phyloP scores from a whole-genome alignment of 202 grass and related monocot genomes.

The Bolboschoenoplectus hybrid region DNA sequence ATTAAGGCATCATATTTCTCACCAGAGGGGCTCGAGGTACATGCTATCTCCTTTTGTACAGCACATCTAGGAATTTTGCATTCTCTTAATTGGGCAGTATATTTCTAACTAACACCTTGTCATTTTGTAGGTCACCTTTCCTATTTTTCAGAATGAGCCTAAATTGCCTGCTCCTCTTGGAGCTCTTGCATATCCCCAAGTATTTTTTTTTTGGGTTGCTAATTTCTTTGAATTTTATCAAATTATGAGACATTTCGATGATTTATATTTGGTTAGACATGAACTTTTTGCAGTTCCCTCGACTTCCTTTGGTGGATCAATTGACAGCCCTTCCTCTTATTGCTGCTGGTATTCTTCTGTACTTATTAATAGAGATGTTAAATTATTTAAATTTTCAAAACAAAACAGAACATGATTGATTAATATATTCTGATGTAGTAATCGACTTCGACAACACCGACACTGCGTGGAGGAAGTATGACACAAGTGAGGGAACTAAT shows the following conservation, averaged over 20 bases:
- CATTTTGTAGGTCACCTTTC: conserved; percentile 61
- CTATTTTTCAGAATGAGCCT: conserved; percentile 69
- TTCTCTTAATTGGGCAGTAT: not conserved
- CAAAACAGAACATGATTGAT: conserved; percentile 35
- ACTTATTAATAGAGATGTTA: conserved; percentile 24
- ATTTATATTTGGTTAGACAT: conserved; percentile 34
- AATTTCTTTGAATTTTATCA: conserved; percentile 18
- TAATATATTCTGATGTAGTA: conserved; percentile 57
- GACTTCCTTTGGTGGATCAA: conserved; percentile 77
- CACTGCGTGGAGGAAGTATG: conserved; percentile 87
- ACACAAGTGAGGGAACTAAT: conserved; percentile 64
- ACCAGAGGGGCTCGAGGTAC: conserved; percentile 58
- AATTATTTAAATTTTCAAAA: conserved; percentile 28
- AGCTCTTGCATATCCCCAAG: conserved; percentile 71
- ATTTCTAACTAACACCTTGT: conserved; percentile 25
- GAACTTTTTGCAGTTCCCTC: conserved; percentile 57
- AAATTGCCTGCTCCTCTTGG: conserved; percentile 74
- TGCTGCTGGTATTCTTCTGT: conserved; percentile 58
- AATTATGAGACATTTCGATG: conserved; percentile 29
- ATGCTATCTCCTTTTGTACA: conserved; percentile 17
- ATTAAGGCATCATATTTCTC: conserved; percentile 75
- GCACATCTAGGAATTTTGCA: not conserved
- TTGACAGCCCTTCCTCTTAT: conserved; percentile 83
- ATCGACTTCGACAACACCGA: conserved; percentile 90
- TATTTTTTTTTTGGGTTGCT: conserved; percentile 41